These are phyloP conservation scores for Trichoderma harzianum DNA, from an alignment of 2,329 filamentous ascomycete genomes.

Conservation along the genomic window DNA sequence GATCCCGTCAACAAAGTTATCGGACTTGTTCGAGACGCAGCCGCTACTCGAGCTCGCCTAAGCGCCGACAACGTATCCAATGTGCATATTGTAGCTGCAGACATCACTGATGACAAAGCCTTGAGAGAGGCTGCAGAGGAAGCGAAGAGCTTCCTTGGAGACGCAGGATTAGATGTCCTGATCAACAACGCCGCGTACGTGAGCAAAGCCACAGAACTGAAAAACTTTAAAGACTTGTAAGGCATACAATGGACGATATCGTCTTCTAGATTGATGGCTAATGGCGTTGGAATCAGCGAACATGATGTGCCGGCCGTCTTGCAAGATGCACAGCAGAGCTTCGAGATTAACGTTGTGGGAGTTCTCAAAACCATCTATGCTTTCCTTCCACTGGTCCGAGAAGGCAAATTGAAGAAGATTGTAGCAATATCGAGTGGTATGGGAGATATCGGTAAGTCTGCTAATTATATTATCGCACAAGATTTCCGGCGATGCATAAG, in stretches of 20 bases:
- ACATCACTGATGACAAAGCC: background rate
- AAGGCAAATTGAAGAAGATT: background rate
- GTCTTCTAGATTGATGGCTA: background rate
- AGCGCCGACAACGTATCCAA: background rate
- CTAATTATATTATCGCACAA: accelerated
- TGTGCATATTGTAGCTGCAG: background rate
- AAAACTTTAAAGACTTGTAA: background rate
- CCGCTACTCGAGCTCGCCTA: background rate
- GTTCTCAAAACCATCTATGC: background rate
- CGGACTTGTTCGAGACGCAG: background rate
- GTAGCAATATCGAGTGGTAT: background rate
- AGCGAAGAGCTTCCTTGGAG: background rate
- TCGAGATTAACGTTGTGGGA: background rate
- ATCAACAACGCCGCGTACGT: background rate
- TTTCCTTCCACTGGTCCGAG: background rate
- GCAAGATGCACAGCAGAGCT: background rate
- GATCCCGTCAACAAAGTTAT: background rate
- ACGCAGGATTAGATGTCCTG: background rate
- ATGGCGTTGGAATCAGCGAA: background rate
- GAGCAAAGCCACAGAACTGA: background rate
- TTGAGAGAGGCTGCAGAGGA: background rate
- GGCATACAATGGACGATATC: background rate
- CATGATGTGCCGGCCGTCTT: background rate
- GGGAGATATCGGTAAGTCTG: background rate
- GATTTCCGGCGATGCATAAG: background rate